These are phyloP conservation scores for Geosmithia putterillii DNA, from an alignment of 2,329 filamentous ascomycete genomes.

Conservation along the genomic window DNA sequence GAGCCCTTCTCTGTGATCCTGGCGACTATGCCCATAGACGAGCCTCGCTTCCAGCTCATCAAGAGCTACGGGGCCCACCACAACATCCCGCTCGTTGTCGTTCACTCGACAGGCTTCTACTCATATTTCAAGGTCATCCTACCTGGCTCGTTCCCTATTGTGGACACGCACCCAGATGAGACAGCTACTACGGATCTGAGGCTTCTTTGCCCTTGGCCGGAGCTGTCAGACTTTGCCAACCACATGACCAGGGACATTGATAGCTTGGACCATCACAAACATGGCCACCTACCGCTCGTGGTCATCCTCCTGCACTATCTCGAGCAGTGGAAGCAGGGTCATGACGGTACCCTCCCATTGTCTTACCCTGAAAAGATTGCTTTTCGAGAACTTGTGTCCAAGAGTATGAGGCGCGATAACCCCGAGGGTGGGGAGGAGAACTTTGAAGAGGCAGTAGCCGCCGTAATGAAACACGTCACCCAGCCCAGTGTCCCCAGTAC, in stretches of 20 bases:
- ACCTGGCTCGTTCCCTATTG: slow-evolving; percentile 73
- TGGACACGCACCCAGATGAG: slow-evolving; percentile 90
- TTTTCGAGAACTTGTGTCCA: slow-evolving; percentile 61
- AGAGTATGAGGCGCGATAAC: slow-evolving; percentile 56
- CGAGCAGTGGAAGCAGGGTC: slow-evolving; percentile 61
- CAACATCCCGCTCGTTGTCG: slow-evolving; percentile 63
- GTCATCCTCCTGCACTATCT: slow-evolving; percentile 74
- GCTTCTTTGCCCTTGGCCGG: slow-evolving; percentile 75
- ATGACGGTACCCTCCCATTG: slow-evolving; percentile 56
- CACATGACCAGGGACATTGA: slow-evolving; percentile 60
- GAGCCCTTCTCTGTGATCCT: slow-evolving; percentile 39
- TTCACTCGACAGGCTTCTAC: slow-evolving; percentile 88
- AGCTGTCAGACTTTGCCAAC: slow-evolving; percentile 55
- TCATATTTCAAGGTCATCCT: slow-evolving; percentile 74
- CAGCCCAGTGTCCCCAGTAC: slow-evolving; percentile 53
- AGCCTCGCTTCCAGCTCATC: slow-evolving; percentile 29
- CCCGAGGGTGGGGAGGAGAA: slow-evolving; percentile 90
- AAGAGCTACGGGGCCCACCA: slow-evolving; percentile 36
- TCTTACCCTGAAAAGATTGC: slow-evolving; percentile 77
- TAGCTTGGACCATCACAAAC: slow-evolving; percentile 61
- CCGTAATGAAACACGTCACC: slow-evolving; percentile 79
- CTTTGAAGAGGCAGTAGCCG: slow-evolving; percentile 80
- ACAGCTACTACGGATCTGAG: slow-evolving; percentile 77
- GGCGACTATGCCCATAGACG: slow-evolving; percentile 36
- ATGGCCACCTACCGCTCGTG: slow-evolving; percentile 85